A percentile compares a stretch with the other conserved stretches of the same genome.
These are phyloP conservation scores for Skeletonema tropicum DNA, from an alignment of 108 stramenopile species.

Conservation along the genomic window DNA sequence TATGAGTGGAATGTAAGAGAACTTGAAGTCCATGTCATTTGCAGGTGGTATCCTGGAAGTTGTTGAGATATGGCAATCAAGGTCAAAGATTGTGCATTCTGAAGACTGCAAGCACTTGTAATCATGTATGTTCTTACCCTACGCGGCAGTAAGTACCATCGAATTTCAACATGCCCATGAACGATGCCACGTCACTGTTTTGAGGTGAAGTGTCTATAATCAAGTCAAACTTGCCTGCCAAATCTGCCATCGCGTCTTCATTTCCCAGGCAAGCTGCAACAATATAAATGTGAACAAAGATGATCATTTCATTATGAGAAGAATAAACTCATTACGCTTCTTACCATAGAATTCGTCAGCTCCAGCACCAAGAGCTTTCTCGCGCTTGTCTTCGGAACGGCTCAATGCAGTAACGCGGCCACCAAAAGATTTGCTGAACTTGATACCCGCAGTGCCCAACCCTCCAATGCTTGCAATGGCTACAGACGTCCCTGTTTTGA, in stretches of 20 bases:
- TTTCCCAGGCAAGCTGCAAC: slow-evolving; percentile 10
- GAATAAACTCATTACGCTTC: too few species aligned
- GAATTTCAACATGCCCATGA: slow-evolving; percentile 28
- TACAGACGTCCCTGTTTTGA: slow-evolving; percentile 17
- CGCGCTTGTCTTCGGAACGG: slow-evolving; percentile 23
- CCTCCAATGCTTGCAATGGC: slow-evolving; percentile 28
- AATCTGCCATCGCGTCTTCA: slow-evolving; percentile 21
- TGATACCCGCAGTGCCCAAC: slow-evolving; percentile 25
- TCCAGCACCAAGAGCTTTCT: slow-evolving; percentile 13
- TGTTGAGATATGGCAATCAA: too few species aligned
- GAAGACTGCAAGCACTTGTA: too few species aligned
- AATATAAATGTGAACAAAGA: too few species aligned
- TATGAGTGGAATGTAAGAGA: slow-evolving; percentile 20
- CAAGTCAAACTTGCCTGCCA: slow-evolving; percentile 26
- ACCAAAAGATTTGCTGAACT: slow-evolving; percentile 26
- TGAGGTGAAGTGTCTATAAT: slow-evolving; percentile 31
- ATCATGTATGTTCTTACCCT: neutral
- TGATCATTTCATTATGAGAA: too few species aligned
- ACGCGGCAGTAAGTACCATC: slow-evolving; percentile 29
- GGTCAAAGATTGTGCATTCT: too few species aligned
- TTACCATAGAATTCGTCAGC: slow-evolving; percentile 22
- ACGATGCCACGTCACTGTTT: slow-evolving; percentile 16
- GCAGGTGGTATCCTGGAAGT: slow-evolving; percentile 15
- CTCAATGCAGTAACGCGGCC: slow-evolving; percentile 35
- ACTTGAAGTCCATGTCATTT: slow-evolving; percentile 19